Evolutionary conservation across 345 rosid species (phyloP), one percentile per base, ranked within the genome.

Genomic region (Carallia brachiata): DNA sequence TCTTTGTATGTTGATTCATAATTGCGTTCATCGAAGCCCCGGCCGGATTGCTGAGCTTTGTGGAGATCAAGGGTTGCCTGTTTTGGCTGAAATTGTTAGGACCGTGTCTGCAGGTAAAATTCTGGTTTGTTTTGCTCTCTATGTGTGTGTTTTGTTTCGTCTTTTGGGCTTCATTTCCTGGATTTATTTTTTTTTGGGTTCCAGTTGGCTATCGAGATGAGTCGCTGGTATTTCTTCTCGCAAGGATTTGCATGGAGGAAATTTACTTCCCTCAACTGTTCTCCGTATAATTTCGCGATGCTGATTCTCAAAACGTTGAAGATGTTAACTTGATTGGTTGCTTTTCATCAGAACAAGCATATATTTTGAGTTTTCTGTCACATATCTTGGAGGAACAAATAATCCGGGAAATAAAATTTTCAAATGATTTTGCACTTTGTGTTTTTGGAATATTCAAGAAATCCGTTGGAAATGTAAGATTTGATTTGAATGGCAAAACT

Each of bases 151-250:
- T 18, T 36, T 18, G 8, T 56, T 48, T 19, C 31, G 1, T 40
- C n/a, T 18, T 27, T 44, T 63, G 32, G 6, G 19, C 64, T 70
- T 8, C 13, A 8, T 18, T 47, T 61, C 54, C 52, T 36, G 58
- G 4, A 17, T 59, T 73, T n/a, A n/a, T 40, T 4, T 81, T 36
- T 44, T 23, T 23, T 23, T 0, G 23, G 23, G 60, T 50, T 18
- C 67, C 81, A 89, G 97, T 85, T 84, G 96, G 95, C 63, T 87
- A 82, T 75, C 62, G 76, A 19, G 96, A 88, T 76, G 84, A 90
- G 66, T 90, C 97, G 98, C 81, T 90, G 36, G 87, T 89, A 84
- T 48, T 88, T 66, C 71, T 94, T 66, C 78, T 94, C 19, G 88
- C 93, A 19, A 83, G 88, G 52, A 73, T 84, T 32, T 95, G 96